Base-by-base conservation (phyloP, 2,329 filamentous ascomycete genomes). In the Fusarium globosum region DNA sequence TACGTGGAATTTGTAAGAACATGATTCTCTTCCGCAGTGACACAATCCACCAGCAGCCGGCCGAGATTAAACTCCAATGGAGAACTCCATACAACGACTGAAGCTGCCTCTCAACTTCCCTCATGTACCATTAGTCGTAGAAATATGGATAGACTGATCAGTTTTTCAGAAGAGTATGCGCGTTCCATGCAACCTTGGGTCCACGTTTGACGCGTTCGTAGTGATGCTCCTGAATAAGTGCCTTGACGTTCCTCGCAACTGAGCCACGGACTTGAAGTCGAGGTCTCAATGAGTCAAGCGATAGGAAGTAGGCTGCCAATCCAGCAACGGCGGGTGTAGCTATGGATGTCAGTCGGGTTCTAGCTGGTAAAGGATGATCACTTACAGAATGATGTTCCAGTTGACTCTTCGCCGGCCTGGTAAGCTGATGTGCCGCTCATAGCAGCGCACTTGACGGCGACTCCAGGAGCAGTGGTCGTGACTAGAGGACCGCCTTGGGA, bases 301-400 rank as follows among this genome's bases (percentile, higher is more conserved):
- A 55, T 13, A 55, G 14, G 11, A 55, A 55, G 11, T 55, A 55
- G 8, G 52, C 52, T 9, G 26, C 26, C 20, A 55, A 18, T 41
- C 52, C 52, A 41, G 52, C 36, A 10, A 55, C 36, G 3, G 36
- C 52, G 2, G 52, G 52, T 14, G 36, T 55, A 11, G 36, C 52
- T 41, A 14, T 41, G 0, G 8, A 14, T 9, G 14, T 55, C 16
- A 55, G 26, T 28, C 0, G 7, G 4, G 20, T 2, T 4, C 23
- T n/a, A 9, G 8, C 18, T 3, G n/a, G 8, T 12, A 16, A 18
- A 18, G 2, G 16, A 28, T 18, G 0, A 7, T 2, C 1, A n/a
- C 52, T 18, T 28, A 55, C 52, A 55, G 52, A 55, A 55, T 7
- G 52, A 55, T n/a, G 52, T 55, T 23, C 26, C 51, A 7, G 51